phyloP scores from a whole-genome alignment of 805 yeast genomes.

The Starmerella geochares region DNA sequence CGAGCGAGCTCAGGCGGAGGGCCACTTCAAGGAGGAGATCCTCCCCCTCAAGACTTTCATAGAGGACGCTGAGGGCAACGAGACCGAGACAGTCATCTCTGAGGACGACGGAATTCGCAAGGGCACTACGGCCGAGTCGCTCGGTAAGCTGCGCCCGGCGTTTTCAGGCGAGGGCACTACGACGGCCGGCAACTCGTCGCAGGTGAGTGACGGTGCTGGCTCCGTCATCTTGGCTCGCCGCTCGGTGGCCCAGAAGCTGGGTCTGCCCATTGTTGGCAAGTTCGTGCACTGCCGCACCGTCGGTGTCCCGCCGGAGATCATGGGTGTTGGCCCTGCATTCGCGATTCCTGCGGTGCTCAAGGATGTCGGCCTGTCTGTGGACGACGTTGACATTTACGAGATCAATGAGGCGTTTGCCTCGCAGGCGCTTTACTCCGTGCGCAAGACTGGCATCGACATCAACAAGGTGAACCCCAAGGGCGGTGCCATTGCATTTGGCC shows the following conservation, averaged over 20 bases:
- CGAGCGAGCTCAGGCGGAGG: conserved; percentile 55
- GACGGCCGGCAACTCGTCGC: conserved; percentile 95
- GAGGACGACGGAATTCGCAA: conserved; percentile 85
- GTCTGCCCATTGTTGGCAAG: conserved; percentile 66
- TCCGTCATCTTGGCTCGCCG: conserved; percentile 78
- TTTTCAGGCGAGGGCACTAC: conserved; percentile 76
- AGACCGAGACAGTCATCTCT: conserved; percentile 42
- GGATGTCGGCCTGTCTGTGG: conserved; percentile 47
- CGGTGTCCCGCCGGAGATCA: conserved; percentile 94
- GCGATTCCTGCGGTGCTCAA: conserved; percentile 81
- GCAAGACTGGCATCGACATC: conserved; percentile 52
- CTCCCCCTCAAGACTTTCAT: conserved; percentile 62
- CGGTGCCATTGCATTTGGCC: conserved; percentile 95
- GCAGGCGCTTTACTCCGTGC: conserved; percentile 72
- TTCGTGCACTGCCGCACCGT: conserved; percentile 68
- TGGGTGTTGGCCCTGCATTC: conserved; percentile 96
- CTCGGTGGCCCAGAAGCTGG: conserved; percentile 65
- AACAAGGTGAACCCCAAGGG: conserved; percentile 81
- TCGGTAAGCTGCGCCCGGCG: conserved; percentile 74
- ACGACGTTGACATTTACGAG: conserved; percentile 69
- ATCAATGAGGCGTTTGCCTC: conserved; percentile 96
- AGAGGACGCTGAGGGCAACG: conserved; percentile 49
- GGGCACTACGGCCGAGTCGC: conserved; percentile 69
- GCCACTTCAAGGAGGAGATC: conserved; percentile 80
- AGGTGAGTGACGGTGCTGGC: conserved; percentile 92